phyloP scores from a whole-genome alignment of 1,284 basidiomycete genomes.

The Ganoderma multipileum region DNA sequence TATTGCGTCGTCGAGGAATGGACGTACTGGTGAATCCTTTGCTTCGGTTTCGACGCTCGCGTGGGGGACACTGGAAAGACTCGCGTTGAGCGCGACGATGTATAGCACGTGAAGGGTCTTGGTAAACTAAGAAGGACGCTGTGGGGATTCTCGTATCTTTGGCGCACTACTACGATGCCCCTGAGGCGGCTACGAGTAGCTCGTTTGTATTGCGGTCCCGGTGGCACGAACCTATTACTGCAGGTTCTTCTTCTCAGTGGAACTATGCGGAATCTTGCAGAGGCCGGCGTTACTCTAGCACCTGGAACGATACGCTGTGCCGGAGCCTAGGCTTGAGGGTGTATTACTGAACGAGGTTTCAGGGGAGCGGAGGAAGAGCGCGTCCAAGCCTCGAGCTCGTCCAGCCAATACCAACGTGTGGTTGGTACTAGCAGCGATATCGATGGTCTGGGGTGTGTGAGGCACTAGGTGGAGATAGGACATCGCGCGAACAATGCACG shows the following conservation, averaged over 20 bases:
- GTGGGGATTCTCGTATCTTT: neutral
- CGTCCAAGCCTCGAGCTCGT: neutral
- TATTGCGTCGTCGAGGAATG: conserved; percentile 80
- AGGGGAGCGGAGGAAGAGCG: conserved; percentile 2
- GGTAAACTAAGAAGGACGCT: neutral
- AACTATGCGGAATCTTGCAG: neutral
- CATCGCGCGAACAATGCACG: neutral
- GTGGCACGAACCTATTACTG: neutral
- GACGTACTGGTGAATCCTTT: conserved; percentile 54
- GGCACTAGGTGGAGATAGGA: neutral
- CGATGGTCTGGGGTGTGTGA: neutral
- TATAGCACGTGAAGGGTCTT: conserved; percentile 1
- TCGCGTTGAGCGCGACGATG: conserved; percentile 9
- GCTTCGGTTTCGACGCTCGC: neutral
- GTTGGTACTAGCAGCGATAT: conserved; percentile 6
- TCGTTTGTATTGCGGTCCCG: neutral
- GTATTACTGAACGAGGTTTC: neutral
- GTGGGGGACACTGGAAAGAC: neutral
- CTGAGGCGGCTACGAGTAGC: neutral
- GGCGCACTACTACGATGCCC: neutral
- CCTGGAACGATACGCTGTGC: neutral
- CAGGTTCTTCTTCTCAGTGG: neutral
- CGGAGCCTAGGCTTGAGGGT: neutral
- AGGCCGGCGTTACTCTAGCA: neutral
- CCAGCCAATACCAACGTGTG: neutral